phyloP scores from a whole-genome alignment of 495 filamentous ascomycete genomes.

The Evernia prunastri region DNA sequence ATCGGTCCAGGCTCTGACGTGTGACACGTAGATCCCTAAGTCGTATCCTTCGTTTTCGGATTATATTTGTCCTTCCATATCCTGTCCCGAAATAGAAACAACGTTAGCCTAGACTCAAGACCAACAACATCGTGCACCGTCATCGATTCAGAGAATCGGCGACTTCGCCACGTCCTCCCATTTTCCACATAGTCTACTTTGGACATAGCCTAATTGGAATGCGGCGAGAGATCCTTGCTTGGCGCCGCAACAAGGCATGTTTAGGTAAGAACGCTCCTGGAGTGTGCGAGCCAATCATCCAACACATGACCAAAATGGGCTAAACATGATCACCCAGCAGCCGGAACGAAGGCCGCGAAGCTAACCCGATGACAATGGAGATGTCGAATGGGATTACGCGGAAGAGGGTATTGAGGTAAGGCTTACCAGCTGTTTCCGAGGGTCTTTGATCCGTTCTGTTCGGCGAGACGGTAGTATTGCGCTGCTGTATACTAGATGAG shows the following conservation, averaged over 20 bases:
- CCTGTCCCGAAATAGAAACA: constrained; percentile 44
- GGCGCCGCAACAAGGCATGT: background rate
- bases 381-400: constrained; percentile 7
- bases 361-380: background rate
- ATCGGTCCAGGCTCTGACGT: background rate
- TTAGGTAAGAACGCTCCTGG: background rate
- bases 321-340: constrained; percentile 27
- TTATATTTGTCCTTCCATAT: constrained; percentile 97
- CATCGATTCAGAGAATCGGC: background rate
- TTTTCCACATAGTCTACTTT: background rate
- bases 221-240: background rate
- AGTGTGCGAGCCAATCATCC: constrained; percentile 25
- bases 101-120: constrained; percentile 10
- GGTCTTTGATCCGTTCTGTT: constrained; percentile 79
- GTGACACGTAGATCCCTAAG: background rate
- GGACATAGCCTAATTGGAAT: background rate
- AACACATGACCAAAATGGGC: constrained; percentile 19
- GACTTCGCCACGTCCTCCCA: background rate
- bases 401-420: constrained; percentile 11
- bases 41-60: constrained; percentile 40
- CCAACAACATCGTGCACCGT: background rate
- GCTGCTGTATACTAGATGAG: constrained; percentile 67
- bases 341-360: constrained; percentile 13
- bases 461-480: constrained; percentile 88
- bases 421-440: constrained; percentile 93